Evolutionary conservation across 208 protist species (phyloP).

Genomic region (Leishmania mexicana): DNA sequence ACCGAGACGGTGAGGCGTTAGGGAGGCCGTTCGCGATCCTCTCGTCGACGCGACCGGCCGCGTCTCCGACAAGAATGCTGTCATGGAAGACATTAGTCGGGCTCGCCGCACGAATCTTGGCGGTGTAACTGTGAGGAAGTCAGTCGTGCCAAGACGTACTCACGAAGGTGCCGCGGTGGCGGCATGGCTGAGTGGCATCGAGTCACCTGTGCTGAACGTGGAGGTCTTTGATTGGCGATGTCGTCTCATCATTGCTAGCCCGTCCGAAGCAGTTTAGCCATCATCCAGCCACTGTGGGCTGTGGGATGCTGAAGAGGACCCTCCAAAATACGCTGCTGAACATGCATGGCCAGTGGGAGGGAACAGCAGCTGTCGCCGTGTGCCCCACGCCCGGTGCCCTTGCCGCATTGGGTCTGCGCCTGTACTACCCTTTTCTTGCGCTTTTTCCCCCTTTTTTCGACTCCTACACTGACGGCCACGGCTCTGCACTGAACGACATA

Average conservation of each 20-base stretch:
- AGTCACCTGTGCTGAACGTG: constrained; percentile 45
- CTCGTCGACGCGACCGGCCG: constrained; percentile 17
- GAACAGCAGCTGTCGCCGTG: not conserved
- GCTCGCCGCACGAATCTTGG: not conserved
- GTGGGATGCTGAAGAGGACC: constrained; percentile 12
- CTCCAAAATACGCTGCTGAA: not conserved
- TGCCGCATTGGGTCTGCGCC: not conserved
- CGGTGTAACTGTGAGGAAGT: not conserved
- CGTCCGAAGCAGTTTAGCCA: constrained; percentile 2
- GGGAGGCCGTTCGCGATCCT: constrained; percentile 49
- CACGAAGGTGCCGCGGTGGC: constrained; percentile 4
- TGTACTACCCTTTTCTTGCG: not conserved
- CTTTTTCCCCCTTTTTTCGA: not conserved
- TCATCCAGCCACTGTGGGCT: constrained; percentile 1
- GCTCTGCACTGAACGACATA: not conserved
- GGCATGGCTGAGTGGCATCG: constrained; percentile 45
- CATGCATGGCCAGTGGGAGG: not conserved
- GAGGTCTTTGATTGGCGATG: constrained; percentile 43
- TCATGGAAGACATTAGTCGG: constrained; percentile 6
- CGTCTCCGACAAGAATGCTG: not conserved
- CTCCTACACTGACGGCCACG: not conserved
- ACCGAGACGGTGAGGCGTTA: constrained; percentile 36
- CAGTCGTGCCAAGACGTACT: not conserved
- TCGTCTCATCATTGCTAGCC: constrained; percentile 32
- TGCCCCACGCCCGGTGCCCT: not conserved